Base-by-base conservation (phyloP, 2,329 filamentous ascomycete species). In the Curvularia sp. region DNA sequence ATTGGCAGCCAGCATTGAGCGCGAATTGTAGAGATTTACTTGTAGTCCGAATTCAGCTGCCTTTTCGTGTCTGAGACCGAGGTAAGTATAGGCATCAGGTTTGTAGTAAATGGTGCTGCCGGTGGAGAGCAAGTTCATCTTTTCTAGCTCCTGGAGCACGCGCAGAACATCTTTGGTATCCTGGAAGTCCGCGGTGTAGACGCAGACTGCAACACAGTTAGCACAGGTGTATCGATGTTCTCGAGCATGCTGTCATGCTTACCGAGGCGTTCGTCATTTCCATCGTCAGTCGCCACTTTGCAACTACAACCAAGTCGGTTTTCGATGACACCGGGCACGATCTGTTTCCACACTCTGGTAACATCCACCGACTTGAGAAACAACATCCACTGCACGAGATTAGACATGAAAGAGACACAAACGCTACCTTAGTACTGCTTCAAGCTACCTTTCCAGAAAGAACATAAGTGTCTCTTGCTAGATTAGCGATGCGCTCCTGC, bases 151-250 rank as follows among this genome's bases (percentile, higher is more conserved):
- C 57, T 80, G 71, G 38, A 94, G 78, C 3, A 96, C 89, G 42
- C 89, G 83, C 27, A 81, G 82, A 5, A 96, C 84, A 71, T 96
- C 91, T 3, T 82, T 79, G 50, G 79, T 81, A 70, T 96, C 87
- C 27, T 80, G 80, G 71, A 93, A 95, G 73, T 96, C 87, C 41
- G 81, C 79, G 5, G 91, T 96, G 74, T 96, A 96, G 7, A 96
- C 80, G 64, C 90, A 93, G 25, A 65, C 56, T 65, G 23, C 5
- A 19, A 7, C 12, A 27, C 32, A 23, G 5, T 51, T n/a, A 28
- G 34, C 12, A 36, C 25, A 3, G 15, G 28, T 32, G 39, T 38
- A 27, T 42, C 36, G 3, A 4, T 27, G 15, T 34, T 13, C 9
- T 19, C 13, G 34, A 7, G 15, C 2, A 41, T 49, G 6, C 36